Evolutionary conservation across 2,329 filamentous ascomycete species (phyloP), one percentile per base, ranked within the genome.

Genomic region (Xylariaceae sp.): DNA sequence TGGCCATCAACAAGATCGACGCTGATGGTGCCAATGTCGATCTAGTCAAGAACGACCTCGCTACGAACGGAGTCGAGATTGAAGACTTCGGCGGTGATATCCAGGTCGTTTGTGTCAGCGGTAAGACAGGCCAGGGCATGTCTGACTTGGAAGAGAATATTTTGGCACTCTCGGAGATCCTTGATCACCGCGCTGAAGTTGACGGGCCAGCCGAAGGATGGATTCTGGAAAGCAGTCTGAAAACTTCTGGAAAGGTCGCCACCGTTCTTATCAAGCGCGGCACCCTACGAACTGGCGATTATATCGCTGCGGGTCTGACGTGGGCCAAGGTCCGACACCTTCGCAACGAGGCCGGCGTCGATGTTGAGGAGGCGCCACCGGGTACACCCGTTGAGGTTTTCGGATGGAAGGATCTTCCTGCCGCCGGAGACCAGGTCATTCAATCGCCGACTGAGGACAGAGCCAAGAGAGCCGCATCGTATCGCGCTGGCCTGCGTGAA

Each of bases 1-100:
- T 99, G 54, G 95, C 95, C 13, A 93, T 97, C 76, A 99, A 94
- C 79, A 99, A 99, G 76, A 84, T 96, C 55, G 94, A 99, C 76
- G 96, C 94, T 75, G 85, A 88, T 61, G 88, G 90, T 61, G 87
- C 89, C 4, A 85, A 91, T 55, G 77, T 92, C 9, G 88, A 97
- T 48, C 83, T 85, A 52, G 92, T 97, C 63, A 97, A 97, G 76
- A 81, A 87, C 58, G 94, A 97, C 72, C 85, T 99, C 23, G 85
- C 89, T 7, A 81, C 86, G 1, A 82, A 96, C 69, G 91, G 89
- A 6, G 86, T 99, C 35, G 89, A 96, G 67, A 88, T 99, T 57
- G 94, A 99, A 76, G 94, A 97, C 70, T 96, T 85, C 68, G 94
- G 94, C 47, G 94, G 94, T 60, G 94, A 99, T 64, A 90, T 94